Base-by-base conservation (phyloP, 1,284 basidiomycete genomes). In the Pseudozyma hubeiensis region DNA sequence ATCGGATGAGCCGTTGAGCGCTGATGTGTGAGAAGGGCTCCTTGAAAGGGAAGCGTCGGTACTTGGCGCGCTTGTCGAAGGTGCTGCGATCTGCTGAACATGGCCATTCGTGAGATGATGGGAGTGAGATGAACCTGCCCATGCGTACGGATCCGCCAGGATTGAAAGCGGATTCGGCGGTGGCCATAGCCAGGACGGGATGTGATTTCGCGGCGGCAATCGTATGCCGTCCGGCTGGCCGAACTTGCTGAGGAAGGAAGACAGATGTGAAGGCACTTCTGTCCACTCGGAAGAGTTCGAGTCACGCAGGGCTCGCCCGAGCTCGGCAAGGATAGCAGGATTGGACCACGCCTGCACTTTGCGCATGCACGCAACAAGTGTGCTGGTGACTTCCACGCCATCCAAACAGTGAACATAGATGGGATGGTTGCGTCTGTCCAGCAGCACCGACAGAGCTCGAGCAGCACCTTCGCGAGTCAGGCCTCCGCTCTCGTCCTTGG, bases 351-450 rank as follows among this genome's bases (percentile, higher is more conserved):
- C 79, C 53, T 84, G 82, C 17, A 83, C 63, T 55, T 80, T 80
- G 43, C 82, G 77, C 63, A 82, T 70, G 39, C 79, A 77, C 3
- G 78, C 82, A 11, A 82, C 52, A 9, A 83, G 69, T 10, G 79
- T 80, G 43, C 77, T 77, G 1, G 80, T 78, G 14, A 77, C 76
- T 16, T 79, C 76, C 35, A 80, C 76, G 17, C 81, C 82, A 48
- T 84, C 82, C n/a, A 84, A 63, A 55, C 80, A 81, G 53, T 84
- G 82, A 2, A 84, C 54, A 50, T 84, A 84, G 40, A 82, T 65
- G 0, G 82, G 82, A 44, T 80, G 60, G n/a, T 78, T 77, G 43
- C 73, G 70, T 17, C 65, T 56, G 40, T 82, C 76, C 29, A 81
- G 73, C 44, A 83, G 46, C 11, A 77, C 64, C 7, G 71, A 55